Percentiles rank a stretch among this genome's conserved stretches.
phyloP scores from a whole-genome alignment of 73 alveolate species.

The Tetrahymena borealis region DNA sequence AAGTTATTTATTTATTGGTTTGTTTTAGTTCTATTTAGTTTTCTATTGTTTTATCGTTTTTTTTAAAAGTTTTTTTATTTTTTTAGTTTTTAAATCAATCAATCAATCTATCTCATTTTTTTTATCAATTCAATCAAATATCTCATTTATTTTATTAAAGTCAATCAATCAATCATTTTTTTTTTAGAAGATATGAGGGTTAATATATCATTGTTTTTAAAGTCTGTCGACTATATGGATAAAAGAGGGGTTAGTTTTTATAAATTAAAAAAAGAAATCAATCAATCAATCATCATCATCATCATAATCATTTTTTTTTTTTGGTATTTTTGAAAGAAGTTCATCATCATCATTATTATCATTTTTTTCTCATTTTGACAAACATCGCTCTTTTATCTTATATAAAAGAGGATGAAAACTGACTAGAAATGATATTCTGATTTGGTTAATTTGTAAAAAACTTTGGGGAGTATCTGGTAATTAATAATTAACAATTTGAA shows the following conservation, averaged over 20 bases:
- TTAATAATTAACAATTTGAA: neutral
- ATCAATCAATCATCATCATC: slow-evolving; percentile 1
- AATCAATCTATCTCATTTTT: neutral
- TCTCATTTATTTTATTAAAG: neutral
- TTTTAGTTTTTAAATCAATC: neutral
- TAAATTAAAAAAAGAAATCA: neutral
- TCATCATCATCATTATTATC: too few relatives aligned
- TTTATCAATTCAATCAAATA: neutral
- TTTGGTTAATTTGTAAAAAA: neutral
- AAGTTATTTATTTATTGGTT: neutral
- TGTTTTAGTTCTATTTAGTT: neutral
- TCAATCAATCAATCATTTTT: neutral
- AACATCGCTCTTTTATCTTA: neutral
- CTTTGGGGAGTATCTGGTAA: neutral
- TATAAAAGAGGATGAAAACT: neutral
- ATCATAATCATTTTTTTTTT: too few relatives aligned
- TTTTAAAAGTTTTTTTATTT: neutral
- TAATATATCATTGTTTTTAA: neutral
- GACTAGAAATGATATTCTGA: neutral
- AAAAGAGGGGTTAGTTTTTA: neutral
- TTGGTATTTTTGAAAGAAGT: too few relatives aligned
- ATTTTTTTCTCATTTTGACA: neutral
- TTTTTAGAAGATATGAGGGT: neutral
- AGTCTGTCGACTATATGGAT: neutral
- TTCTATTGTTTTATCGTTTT: neutral